Evolutionary conservation across 208 protist species (phyloP).

Genomic region (Leishmania amazonensis): DNA sequence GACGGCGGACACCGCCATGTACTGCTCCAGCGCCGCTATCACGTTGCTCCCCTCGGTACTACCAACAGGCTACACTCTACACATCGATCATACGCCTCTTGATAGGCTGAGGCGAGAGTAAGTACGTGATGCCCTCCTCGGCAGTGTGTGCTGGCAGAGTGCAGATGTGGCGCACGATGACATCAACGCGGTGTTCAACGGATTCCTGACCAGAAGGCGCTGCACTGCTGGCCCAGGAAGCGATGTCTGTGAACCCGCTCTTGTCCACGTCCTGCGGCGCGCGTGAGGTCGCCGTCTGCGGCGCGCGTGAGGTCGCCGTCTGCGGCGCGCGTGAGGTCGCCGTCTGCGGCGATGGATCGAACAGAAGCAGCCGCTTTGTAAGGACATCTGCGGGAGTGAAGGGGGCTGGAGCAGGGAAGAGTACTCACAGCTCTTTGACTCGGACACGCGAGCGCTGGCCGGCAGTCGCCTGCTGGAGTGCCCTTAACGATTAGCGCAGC

Average conservation of each 20-base stretch:
- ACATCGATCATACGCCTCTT: conserved; percentile 10
- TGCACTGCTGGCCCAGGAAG: background rate
- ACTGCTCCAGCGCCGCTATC: conserved; percentile 27
- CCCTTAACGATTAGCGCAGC: background rate
- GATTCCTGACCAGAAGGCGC: background rate
- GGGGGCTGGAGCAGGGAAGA: conserved; percentile 11
- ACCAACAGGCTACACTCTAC: conserved; percentile 22
- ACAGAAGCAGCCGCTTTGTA: background rate
- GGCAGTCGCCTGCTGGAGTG: background rate
- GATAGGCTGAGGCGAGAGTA: conserved; percentile 9
- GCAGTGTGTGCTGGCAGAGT: conserved; percentile 8
- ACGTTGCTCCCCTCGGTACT: conserved; percentile 19
- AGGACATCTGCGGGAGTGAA: background rate
- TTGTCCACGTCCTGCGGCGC: background rate
- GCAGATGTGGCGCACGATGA: conserved; percentile 16
- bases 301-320: background rate
- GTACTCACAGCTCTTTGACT: conserved; percentile 12
- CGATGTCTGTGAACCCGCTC: conserved; percentile 9
- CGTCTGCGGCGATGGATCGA: conserved; percentile 13
- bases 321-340: background rate
- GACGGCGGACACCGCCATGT: conserved; percentile 23
- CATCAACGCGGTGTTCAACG: conserved; percentile 15
- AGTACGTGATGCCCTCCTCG: conserved; percentile 23
- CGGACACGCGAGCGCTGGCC: conserved; percentile 1
- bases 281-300: background rate